Evolutionary conservation across 768 basidiomycete species (phyloP).

Genomic region (Strobilomyces confusus): DNA sequence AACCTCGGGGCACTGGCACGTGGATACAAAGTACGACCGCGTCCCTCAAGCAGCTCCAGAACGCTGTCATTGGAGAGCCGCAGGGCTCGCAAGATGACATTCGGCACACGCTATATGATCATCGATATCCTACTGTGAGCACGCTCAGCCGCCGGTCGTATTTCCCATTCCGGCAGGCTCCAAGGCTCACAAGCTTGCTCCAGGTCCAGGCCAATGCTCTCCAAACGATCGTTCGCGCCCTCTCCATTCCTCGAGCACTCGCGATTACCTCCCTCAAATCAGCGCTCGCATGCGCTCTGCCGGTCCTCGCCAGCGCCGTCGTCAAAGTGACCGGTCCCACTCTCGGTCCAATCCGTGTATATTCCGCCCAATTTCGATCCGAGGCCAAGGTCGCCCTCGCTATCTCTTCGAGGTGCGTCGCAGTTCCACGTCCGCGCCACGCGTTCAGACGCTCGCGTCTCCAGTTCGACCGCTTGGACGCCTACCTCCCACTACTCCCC

Average conservation of each 20-base stretch:
- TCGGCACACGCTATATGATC: constrained; percentile 70
- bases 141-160: background rate
- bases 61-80: constrained; percentile 54
- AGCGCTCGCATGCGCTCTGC: constrained; percentile 61
- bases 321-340: constrained; percentile 70
- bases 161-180: constrained; percentile 42
- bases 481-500: too few relatives aligned
- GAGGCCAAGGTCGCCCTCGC: constrained; percentile 57
- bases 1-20: too few relatives aligned
- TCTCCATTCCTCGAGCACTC: constrained; percentile 39
- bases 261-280: constrained; percentile 42
- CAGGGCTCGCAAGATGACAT: constrained; percentile 46
- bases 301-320: constrained; percentile 53
- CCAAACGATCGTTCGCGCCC: constrained; percentile 57
- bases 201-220: constrained; percentile 56
- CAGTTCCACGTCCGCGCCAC: too few relatives aligned
- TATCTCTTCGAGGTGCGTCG: too few relatives aligned
- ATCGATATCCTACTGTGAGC: constrained; percentile 63
- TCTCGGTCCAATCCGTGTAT: constrained; percentile 52
- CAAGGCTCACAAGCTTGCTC: constrained; percentile 52
- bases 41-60: constrained; percentile 64
- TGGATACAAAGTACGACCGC: too few relatives aligned
- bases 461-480: constrained; percentile 60
- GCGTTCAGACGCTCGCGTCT: background rate
- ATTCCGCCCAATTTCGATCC: constrained; percentile 35